These are phyloP conservation scores for Aspergillus egyptiacus DNA, from an alignment of 495 filamentous ascomycete species.

Conservation along the genomic window DNA sequence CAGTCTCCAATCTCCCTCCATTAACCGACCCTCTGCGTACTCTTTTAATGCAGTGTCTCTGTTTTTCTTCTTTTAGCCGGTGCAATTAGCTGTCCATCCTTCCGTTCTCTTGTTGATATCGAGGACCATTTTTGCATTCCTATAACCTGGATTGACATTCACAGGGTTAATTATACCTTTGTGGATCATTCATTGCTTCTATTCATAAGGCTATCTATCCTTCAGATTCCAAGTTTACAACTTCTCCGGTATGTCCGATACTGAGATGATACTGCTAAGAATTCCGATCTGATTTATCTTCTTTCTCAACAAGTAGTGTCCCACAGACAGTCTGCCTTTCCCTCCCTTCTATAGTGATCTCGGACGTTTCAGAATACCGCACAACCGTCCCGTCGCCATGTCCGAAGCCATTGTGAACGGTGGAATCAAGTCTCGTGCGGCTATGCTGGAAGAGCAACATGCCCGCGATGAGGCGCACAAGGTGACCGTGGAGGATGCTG, in stretches of 20 bases:
- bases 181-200: neutral
- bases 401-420: constrained; percentile 41
- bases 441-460: constrained; percentile 75
- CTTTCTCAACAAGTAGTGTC: neutral
- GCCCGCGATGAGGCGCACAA: constrained; percentile 57
- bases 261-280: neutral
- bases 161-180: neutral
- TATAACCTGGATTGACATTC: neutral
- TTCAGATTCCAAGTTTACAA: neutral
- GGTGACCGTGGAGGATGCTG: constrained; percentile 68
- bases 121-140: neutral
- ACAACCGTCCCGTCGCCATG: constrained; percentile 31
- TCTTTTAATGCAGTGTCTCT: constrained; percentile 17
- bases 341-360: neutral
- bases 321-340: neutral
- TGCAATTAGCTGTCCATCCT: constrained; percentile 17
- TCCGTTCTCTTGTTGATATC: constrained; percentile 17
- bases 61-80: constrained; percentile 16
- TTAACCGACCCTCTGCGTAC: constrained; percentile 15
- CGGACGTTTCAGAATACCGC: constrained; percentile 1
- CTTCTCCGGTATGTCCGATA: neutral
- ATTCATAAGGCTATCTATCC: neutral
- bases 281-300: neutral
- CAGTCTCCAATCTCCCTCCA: constrained; percentile 15
- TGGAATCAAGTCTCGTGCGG: constrained; percentile 52